These are phyloP conservation scores for Globisporangium cederbergense DNA, from an alignment of 352 stramenopile genomes.

Conservation along the genomic window DNA sequence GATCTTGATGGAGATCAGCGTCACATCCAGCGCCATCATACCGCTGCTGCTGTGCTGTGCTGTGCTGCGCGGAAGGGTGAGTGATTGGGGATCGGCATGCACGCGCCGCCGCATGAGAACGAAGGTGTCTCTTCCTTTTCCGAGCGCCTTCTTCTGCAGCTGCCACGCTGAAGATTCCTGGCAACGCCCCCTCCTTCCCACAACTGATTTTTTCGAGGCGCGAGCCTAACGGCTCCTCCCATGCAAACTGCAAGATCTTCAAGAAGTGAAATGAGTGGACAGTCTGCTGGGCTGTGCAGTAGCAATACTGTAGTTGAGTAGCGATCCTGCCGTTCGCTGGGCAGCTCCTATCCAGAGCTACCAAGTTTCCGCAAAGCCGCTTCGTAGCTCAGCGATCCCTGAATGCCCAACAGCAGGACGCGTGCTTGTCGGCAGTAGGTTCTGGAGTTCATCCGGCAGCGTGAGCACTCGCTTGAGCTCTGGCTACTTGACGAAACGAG, in stretches of 20 bases:
- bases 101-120: neutral
- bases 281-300: no score
- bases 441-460: no score
- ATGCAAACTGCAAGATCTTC: neutral
- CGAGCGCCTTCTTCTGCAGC: neutral
- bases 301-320: no score
- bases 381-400: no score
- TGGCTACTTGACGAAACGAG: no score
- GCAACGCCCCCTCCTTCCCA: neutral
- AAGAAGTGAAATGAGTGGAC: neutral
- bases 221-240: no score
- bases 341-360: no score
- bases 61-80: neutral
- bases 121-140: neutral
- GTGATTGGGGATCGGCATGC: neutral
- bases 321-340: no score
- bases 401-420: no score
- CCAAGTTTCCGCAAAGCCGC: no score
- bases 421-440: no score
- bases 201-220: neutral
- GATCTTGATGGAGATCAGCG: slow-evolving; percentile 13
- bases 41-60: neutral
- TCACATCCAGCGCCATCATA: neutral
- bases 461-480: no score
- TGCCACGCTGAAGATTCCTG: neutral